Percentiles rank a stretch among this genome's conserved stretches.
Evolutionary conservation across 805 yeast species (phyloP).

Genomic region (Ogataea glucozyma): DNA sequence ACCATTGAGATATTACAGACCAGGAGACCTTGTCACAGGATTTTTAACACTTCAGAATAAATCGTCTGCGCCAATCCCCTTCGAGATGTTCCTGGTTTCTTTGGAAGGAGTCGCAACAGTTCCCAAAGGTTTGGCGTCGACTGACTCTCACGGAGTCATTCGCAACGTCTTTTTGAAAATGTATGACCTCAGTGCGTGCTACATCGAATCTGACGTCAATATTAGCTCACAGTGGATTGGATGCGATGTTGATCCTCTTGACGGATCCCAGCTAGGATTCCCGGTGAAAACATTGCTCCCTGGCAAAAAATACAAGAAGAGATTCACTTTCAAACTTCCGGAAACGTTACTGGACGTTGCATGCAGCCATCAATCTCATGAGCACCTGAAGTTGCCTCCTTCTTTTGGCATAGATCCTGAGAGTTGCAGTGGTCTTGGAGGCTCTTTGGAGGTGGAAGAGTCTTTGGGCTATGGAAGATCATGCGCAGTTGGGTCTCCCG

Average conservation of each 20-base stretch:
- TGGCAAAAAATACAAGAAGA: constrained; percentile 50
- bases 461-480: no score
- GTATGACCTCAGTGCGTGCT: constrained; percentile 54
- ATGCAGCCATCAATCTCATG: constrained; percentile 44
- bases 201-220: constrained; percentile 31
- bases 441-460: no score
- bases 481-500: no score
- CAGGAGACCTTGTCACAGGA: constrained; percentile 70
- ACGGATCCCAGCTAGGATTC: constrained; percentile 40
- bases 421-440: no score
- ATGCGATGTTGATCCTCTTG: constrained; percentile 23
- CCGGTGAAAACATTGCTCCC: constrained; percentile 48
- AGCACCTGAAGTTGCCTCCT: constrained; percentile 42
- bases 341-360: constrained; percentile 49
- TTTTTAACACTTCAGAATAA: constrained; percentile 46
- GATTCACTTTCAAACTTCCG: constrained; percentile 59
- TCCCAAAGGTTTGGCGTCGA: constrained; percentile 4
- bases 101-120: constrained; percentile 50
- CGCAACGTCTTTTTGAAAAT: constrained; percentile 43
- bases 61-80: constrained; percentile 44
- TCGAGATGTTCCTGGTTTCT: constrained; percentile 62
- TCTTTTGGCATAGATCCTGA: constrained; percentile 41
- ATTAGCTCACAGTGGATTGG: neutral
- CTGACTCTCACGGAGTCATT: constrained; percentile 10
- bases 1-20: constrained; percentile 53